Base-by-base conservation (phyloP, 331 rosid genomes). In the Telfairia occidentalis region DNA sequence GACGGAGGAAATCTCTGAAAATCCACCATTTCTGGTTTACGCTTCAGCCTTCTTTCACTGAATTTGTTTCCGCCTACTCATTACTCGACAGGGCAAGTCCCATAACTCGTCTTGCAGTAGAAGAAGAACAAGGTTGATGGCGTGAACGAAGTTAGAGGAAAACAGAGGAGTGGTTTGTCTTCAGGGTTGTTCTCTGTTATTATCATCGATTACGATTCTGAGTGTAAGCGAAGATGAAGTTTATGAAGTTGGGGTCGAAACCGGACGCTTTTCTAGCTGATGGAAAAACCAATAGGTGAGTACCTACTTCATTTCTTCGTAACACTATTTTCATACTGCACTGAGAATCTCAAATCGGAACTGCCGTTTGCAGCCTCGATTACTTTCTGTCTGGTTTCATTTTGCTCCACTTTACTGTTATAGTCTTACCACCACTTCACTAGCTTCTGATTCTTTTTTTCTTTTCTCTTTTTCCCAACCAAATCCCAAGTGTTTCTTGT, bases 191-290 rank as follows among this genome's bases (percentile, higher is more conserved):
- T n/a, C n/a, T n/a, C n/a, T n/a, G n/a, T n/a, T n/a, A n/a, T n/a
- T n/a, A n/a, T n/a, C n/a, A n/a, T n/a, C n/a, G n/a, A n/a, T n/a
- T n/a, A n/a, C n/a, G n/a, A n/a, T n/a, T n/a, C n/a, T n/a, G n/a
- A n/a, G n/a, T n/a, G n/a, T n/a, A n/a, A n/a, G n/a, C 74, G 60
- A 78, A 85, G 61, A 94, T 95, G 99, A 95, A 95, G 97, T 95
- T 90, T 78, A 95, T 95, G 99, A 95, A 92, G 88, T 40, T 95
- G 75, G 99, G 99, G 42, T 92, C 96, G 16, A 95, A 95, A 84
- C 96, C 97, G 65, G 99, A 90, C 83, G 88, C 88, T 15, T 84
- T 95, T 85, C 96, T 85, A 78, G 87, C 92, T 21, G 91, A 92
- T 54, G 99, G 97, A 12, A 95, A 87, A 69, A 79, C 82, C 67